Conservation (phyloP, 2,329 filamentous ascomycete species). For the Chrysoporthe deuterocubensis region DNA sequence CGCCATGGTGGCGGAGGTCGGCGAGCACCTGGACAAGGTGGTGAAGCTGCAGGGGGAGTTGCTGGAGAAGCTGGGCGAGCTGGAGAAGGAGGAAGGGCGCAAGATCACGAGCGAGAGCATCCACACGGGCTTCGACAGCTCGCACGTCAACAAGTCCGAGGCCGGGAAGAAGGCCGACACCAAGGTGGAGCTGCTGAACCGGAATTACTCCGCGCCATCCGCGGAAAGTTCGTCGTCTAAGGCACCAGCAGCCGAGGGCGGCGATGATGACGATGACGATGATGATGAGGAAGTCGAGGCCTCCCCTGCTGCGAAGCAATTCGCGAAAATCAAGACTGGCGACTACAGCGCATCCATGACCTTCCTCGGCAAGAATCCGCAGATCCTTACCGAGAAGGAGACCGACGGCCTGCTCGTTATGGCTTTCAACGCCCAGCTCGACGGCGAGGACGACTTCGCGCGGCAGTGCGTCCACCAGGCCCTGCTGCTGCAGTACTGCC, state of each 20-base stretch:
- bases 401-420: slow-evolving; percentile 89
- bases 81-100: slow-evolving; percentile 81
- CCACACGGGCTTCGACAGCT: slow-evolving; percentile 89
- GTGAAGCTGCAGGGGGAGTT: slow-evolving; percentile 77
- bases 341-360: slow-evolving; percentile 75
- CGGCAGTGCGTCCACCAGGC: slow-evolving; percentile 92
- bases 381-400: slow-evolving; percentile 81
- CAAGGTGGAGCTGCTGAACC: slow-evolving; percentile 77
- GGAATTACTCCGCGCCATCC: slow-evolving; percentile 48
- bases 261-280: slow-evolving; percentile 43
- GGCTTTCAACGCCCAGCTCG: slow-evolving; percentile 86
- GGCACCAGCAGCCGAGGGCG: slow-evolving; percentile 31
- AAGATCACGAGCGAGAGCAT: slow-evolving; percentile 95
- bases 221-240: slow-evolving; percentile 31
- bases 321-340: slow-evolving; percentile 75
- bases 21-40: slow-evolving; percentile 77
- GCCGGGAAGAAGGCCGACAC: slow-evolving; percentile 52
- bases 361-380: slow-evolving; percentile 79
- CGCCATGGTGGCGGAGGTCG: slow-evolving; percentile 78
- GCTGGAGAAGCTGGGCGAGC: slow-evolving; percentile 71
- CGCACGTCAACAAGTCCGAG: slow-evolving; percentile 69
- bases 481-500: slow-evolving; percentile 91
- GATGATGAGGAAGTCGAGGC: slow-evolving; percentile 78
- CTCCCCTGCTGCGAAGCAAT: slow-evolving; percentile 77
- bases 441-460: slow-evolving; percentile 74